These are phyloP conservation scores for Prunus yedoensis DNA, from an alignment of 331 rosid genomes.

Conservation along the genomic window DNA sequence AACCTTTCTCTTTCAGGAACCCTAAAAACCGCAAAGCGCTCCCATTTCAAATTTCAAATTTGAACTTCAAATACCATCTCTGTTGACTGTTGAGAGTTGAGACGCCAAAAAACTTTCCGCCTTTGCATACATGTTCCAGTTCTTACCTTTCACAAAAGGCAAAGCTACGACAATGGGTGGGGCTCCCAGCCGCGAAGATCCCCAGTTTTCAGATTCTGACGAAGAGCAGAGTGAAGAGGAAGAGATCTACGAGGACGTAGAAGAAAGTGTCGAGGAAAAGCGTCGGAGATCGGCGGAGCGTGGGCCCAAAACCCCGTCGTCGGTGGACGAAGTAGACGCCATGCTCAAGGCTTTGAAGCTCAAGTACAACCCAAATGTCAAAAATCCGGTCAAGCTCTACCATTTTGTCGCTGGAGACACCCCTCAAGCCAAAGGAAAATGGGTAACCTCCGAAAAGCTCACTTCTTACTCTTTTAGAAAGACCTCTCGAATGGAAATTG, in stretches of 20 bases:
- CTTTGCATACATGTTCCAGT: neutral
- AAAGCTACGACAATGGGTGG: constrained; percentile 58
- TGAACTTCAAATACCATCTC: neutral
- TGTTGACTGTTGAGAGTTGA: neutral
- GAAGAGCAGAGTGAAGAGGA: constrained; percentile 37
- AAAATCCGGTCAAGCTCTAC: constrained; percentile 76
- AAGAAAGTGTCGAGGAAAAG: constrained; percentile 31
- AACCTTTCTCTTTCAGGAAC: constrained; percentile 21
- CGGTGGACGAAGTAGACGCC: constrained; percentile 76
- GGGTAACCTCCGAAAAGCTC: constrained; percentile 81
- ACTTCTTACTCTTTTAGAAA: constrained; percentile 54
- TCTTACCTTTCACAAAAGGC: neutral
- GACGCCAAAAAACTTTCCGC: neutral
- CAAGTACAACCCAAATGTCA: constrained; percentile 55
- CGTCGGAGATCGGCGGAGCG: constrained; percentile 51
- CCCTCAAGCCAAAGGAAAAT: constrained; percentile 62
- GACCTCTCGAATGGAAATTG: constrained; percentile 33
- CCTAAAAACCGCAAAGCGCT: constrained; percentile 36
- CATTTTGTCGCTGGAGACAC: constrained; percentile 76
- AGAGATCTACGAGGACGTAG: constrained; percentile 44
- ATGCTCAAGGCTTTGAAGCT: constrained; percentile 82
- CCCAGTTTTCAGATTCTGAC: constrained; percentile 65
- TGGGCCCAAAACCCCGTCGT: constrained; percentile 51
- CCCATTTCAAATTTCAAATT: constrained; percentile 49
- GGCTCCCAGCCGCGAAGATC: constrained; percentile 65